Evolutionary conservation across 2,329 filamentous ascomycete species (phyloP), one percentile per base, ranked within the genome.

Genomic region (Penicillium sp.): DNA sequence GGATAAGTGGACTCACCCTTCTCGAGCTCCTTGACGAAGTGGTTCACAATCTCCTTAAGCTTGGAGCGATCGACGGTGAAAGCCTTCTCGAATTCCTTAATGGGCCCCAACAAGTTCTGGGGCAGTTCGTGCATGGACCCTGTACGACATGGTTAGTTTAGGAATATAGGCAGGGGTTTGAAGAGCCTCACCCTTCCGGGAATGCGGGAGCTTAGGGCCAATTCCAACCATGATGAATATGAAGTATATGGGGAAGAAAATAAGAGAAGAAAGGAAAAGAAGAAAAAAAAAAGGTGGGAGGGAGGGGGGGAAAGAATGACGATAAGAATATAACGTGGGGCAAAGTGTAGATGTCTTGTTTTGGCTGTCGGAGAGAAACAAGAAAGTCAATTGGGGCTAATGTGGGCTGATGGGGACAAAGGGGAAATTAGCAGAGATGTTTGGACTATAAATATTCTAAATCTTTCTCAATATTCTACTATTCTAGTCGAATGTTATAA

Each of bases 61-160:
- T 90, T 96, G 38, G 83, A 77, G 0, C 83, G 83, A 64, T 89
- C 84, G 45, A 97, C 86, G 11, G 87, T 89, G 77, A 99, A 96
- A 53, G 88, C 76, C 57, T 92, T 84, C 79, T 97, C 94, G 25
- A 97, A 83, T 60, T 84, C 82, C 74, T 90, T 87, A 71, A 97
- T 92, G 78, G 97, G 89, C 53, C 82, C 75, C 73, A 91, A 79
- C 64, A 97, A 84, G 76, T 91, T 87, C 79, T 91, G 89, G 63
- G 93, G 92, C 76, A 96, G 84, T 80, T 97, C 91, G 75, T 88
- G 87, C 85, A 94, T 91, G 62, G 92, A 96, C 73, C 91, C 92
- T 96, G 60, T 41, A 27, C 27, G 21, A 53, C 29, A 48, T 36
- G 16, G 44, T 64, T 52, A 60, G 45, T 38, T 50, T 46, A 15